These are phyloP conservation scores for Polytrichum commune DNA, from an alignment of 225 moss, liverwort and hornwort genomes.

Conservation along the genomic window DNA sequence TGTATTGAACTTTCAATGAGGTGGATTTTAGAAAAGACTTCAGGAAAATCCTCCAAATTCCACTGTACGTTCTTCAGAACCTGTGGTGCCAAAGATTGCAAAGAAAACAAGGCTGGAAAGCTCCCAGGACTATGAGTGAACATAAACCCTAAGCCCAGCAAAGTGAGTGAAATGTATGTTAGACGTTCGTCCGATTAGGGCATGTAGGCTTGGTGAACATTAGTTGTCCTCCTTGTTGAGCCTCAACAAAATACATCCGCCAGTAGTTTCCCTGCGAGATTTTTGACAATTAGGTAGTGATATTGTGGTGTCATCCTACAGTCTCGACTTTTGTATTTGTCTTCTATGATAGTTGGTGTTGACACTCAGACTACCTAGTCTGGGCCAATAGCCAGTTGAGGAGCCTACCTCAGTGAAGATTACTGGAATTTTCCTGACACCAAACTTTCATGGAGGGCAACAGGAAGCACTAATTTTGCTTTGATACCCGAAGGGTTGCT, in stretches of 20 bases:
- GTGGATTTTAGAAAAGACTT: no score
- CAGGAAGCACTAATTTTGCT: background rate
- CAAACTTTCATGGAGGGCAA: background rate
- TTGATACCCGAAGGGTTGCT: background rate
- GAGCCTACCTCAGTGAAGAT: background rate
- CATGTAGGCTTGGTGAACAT: background rate
- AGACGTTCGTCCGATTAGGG: background rate
- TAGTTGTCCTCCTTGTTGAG: background rate
- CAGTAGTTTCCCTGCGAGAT: conserved; percentile 3
- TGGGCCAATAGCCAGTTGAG: background rate
- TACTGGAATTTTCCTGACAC: conserved; percentile 3
- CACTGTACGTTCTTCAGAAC: background rate
- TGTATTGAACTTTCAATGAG: no score
- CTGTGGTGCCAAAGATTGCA: background rate
- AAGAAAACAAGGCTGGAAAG: conserved; percentile 2
- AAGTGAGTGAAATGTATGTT: background rate
- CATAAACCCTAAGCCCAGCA: background rate
- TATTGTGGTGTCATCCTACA: background rate
- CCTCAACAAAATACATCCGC: background rate
- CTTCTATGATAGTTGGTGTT: background rate
- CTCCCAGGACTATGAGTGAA: background rate
- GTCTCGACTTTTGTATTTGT: background rate
- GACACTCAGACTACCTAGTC: background rate
- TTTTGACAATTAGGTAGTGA: conserved; percentile 3
- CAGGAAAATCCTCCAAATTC: background rate